phyloP scores from a whole-genome alignment of 2,329 filamentous ascomycete species.

The Periglandula ipomoeae region DNA sequence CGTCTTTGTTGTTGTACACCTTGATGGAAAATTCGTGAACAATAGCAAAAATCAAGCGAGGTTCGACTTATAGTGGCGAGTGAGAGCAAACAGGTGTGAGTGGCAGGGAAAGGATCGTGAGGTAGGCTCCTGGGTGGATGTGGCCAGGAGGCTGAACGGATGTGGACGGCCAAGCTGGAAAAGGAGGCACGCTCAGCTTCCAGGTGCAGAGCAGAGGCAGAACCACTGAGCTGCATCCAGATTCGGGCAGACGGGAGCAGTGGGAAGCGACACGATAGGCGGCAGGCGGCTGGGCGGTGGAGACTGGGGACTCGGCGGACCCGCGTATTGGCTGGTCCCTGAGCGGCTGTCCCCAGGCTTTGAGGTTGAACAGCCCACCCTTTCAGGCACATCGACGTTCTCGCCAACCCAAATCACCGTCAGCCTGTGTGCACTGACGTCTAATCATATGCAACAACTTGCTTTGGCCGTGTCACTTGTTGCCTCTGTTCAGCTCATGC shows the following conservation, averaged over 20 bases:
- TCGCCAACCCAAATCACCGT: no score
- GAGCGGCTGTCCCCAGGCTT: not conserved
- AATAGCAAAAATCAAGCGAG: no score
- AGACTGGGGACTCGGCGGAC: not conserved
- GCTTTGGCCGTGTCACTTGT: not conserved
- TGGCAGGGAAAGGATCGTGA: not conserved
- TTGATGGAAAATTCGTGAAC: no score
- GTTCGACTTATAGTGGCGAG: no score
- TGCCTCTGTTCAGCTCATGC: not conserved
- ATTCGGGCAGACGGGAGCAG: constrained; percentile 1
- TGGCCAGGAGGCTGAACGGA: not conserved
- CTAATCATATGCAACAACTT: not conserved
- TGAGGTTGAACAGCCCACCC: no score
- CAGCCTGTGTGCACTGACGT: not conserved
- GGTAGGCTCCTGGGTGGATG: not conserved
- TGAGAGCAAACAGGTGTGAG: not conserved
- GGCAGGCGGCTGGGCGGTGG: constrained; percentile 1
- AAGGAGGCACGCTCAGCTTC: constrained; percentile 6
- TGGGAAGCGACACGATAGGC: constrained; percentile 2
- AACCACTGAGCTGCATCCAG: not conserved
- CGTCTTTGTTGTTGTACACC: no score
- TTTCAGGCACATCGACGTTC: not conserved
- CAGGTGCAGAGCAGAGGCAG: no score
- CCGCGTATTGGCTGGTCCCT: not conserved
- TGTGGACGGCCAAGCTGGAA: not conserved